A percentile compares a stretch with the other conserved stretches of the same genome.
These are phyloP conservation scores for Penstemon eatonii DNA, from an alignment of 257 asterid species.

Conservation along the genomic window DNA sequence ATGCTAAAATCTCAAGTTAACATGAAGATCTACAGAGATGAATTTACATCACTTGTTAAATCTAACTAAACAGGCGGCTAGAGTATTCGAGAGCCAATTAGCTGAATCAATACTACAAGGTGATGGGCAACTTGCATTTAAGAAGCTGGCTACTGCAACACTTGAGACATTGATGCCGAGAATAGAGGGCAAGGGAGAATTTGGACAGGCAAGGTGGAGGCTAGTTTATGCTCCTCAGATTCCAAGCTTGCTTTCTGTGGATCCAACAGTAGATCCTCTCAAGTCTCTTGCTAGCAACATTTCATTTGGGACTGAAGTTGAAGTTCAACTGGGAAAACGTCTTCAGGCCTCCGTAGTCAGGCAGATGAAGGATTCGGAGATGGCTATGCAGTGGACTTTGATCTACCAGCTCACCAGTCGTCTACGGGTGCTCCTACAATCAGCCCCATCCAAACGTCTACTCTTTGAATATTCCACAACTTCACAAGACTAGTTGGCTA, in stretches of 20 bases:
- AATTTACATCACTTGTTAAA: background rate
- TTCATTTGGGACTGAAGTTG: constrained; percentile 97
- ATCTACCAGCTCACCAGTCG: constrained; percentile 98
- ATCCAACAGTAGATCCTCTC: constrained; percentile 95
- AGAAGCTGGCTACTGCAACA: constrained; percentile 98
- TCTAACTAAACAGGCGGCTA: constrained; percentile 65
- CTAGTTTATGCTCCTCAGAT: constrained; percentile 97
- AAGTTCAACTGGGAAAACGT: constrained; percentile 96
- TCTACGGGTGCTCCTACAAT: constrained; percentile 81
- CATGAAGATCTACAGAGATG: constrained; percentile 9
- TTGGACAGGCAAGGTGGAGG: constrained; percentile 99
- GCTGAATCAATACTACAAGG: constrained; percentile 98
- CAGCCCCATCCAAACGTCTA: constrained; percentile 93
- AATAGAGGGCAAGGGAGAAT: constrained; percentile 98
- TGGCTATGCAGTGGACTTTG: constrained; percentile 99
- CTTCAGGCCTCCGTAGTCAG: constrained; percentile 98
- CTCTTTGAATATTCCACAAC: constrained; percentile 87
- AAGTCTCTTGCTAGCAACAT: constrained; percentile 95
- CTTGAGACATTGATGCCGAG: constrained; percentile 94
- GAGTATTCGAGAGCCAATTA: constrained; percentile 94
- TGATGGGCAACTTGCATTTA: constrained; percentile 97
- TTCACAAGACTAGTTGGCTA: constrained; percentile 70
- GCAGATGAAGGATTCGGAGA: constrained; percentile 99
- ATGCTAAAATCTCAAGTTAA: constrained; percentile 18
- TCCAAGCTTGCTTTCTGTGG: constrained; percentile 88